Percentiles rank a stretch among this genome's conserved stretches.
These are phyloP conservation scores for Kluyveromyces marxianus DNA, from an alignment of 1,139 yeast genomes.

Conservation along the genomic window DNA sequence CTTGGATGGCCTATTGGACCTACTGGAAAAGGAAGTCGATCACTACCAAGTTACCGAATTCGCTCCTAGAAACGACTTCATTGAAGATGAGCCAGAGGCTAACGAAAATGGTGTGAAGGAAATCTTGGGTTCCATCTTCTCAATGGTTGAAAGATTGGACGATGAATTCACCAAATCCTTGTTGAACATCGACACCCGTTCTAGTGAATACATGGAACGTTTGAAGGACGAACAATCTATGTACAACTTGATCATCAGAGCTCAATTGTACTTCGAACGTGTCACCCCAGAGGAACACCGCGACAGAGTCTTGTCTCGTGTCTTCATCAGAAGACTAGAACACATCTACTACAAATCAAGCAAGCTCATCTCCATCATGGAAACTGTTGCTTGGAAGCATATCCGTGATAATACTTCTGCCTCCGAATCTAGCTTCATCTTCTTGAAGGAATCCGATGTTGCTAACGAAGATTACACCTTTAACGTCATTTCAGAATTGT, in stretches of 20 bases:
- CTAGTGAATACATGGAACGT: constrained; percentile 87
- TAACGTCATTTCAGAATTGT: constrained; percentile 56
- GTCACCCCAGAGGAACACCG: constrained; percentile 44
- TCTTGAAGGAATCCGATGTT: constrained; percentile 24
- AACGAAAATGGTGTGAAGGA: constrained; percentile 60
- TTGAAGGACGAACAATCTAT: constrained; percentile 78
- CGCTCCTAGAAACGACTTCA: constrained; percentile 70
- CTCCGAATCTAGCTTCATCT: constrained; percentile 3
- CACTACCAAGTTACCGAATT: constrained; percentile 69
- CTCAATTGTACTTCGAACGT: constrained; percentile 77
- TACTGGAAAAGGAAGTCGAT: constrained; percentile 54
- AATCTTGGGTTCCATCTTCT: constrained; percentile 76
- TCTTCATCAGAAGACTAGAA: constrained; percentile 79
- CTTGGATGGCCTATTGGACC: constrained; percentile 51
- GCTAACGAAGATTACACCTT: constrained; percentile 36
- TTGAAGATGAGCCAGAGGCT: constrained; percentile 68
- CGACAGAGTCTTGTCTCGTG: constrained; percentile 64
- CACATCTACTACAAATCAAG: constrained; percentile 90
- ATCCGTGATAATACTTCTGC: constrained; percentile 30
- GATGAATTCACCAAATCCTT: constrained; percentile 88
- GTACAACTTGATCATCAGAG: constrained; percentile 70
- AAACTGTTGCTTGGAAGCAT: constrained; percentile 61
- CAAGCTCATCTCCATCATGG: constrained; percentile 61
- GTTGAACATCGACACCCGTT: constrained; percentile 88
- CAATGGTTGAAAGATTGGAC: constrained; percentile 87